Evolutionary conservation across 73 alveolate species (phyloP), one percentile per base, ranked within the genome.

Genomic region (Strombidium stylifer): DNA sequence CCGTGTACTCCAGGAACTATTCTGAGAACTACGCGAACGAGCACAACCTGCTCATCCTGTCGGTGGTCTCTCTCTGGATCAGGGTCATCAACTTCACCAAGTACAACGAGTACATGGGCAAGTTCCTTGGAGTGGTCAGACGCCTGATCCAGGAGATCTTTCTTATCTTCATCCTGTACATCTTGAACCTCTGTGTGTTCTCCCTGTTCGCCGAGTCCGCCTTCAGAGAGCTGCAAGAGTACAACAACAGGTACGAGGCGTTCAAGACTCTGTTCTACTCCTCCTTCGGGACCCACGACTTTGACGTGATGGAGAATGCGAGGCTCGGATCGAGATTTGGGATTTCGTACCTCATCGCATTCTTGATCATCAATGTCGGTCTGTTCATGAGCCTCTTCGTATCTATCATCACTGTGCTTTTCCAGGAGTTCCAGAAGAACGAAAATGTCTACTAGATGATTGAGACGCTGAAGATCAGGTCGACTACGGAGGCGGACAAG

Each of bases 391-490:
- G 45, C 36, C 12, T 64, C 24, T 64, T 64, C 45, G 45, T 64
- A 19, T n/a, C 78, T 3, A 54, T 64, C 6, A 64, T 64, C 16
- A 46, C 64, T 8, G 78, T 64, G 40, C 42, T 64, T 14, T 64
- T 30, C 27, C 66, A 64, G 21, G 1, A 34, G 19, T 44, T 24
- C 44, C 25, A 62, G 8, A 65, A 64, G 39, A 25, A 64, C 46
- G 11, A 6, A 27, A 46, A 44, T 23, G 24, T 64, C 41, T 64
- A 64, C 36, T 30, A 64, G 27, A 64, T 64, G 78, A 34, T 64
- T 5, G 75, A 62, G 35, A 79, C 90, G 18, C 52, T 79, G 4
- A 65, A 75, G 24, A 28, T 79, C 18, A 28, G 90, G 35, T 73
- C 84, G 6, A 48, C 32, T 12, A 68, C 90, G 1, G 28, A 56